These are phyloP conservation scores for Neltuma alba DNA, from an alignment of 306 rosid genomes.

Conservation along the genomic window DNA sequence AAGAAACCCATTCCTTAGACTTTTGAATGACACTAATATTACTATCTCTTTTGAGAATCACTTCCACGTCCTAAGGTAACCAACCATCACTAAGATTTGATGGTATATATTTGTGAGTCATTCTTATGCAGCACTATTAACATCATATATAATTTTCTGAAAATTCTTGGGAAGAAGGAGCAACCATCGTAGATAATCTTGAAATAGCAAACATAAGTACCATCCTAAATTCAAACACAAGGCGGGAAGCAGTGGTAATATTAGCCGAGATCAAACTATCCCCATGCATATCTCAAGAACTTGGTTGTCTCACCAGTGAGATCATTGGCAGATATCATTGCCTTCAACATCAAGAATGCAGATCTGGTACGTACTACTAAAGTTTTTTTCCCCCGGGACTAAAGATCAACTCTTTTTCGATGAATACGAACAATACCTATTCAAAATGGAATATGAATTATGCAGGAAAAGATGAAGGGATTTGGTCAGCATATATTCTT, in stretches of 20 bases:
- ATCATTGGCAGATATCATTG: conserved; percentile 40
- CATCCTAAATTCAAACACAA: conserved; percentile 22
- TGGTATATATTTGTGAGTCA: background rate
- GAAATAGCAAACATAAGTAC: conserved; percentile 27
- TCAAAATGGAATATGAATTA: background rate
- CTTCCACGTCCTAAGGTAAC: conserved; percentile 39
- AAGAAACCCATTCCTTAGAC: conserved; percentile 28
- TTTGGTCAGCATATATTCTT: conserved; percentile 31
- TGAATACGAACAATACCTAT: background rate
- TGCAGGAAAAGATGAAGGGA: conserved; percentile 30
- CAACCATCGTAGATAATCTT: conserved; percentile 41
- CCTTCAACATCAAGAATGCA: conserved; percentile 35
- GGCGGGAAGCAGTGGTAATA: conserved; percentile 24
- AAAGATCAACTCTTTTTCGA: background rate
- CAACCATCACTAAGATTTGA: background rate
- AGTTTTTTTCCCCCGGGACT: no score
- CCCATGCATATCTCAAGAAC: conserved; percentile 37
- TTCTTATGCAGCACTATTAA: background rate
- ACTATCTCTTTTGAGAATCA: conserved; percentile 32
- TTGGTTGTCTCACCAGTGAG: conserved; percentile 36
- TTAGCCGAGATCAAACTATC: conserved; percentile 43
- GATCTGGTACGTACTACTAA: conserved; percentile 27
- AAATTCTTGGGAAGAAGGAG: conserved; percentile 34
- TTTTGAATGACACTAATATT: conserved; percentile 11
- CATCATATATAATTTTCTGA: background rate